Percentiles rank a stretch among this genome's conserved stretches.
phyloP scores from a whole-genome alignment of 2,329 filamentous ascomycete genomes.

The Apiospora marii region DNA sequence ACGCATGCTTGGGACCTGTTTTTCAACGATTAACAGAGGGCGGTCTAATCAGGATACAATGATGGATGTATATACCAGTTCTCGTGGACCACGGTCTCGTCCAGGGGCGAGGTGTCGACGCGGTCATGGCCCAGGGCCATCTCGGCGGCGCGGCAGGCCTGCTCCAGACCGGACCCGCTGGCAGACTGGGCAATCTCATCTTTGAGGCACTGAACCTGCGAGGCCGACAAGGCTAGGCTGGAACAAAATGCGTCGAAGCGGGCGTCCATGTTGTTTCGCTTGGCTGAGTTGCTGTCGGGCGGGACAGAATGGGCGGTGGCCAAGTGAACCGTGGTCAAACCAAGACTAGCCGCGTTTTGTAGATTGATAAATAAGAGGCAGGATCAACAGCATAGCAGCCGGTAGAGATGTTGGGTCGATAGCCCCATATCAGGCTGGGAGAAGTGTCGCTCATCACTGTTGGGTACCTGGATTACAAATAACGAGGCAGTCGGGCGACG shows the following conservation, averaged over 20 bases:
- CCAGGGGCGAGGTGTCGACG: slow-evolving; percentile 1
- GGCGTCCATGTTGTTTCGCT: neutral
- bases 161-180: neutral
- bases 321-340: too few relatives aligned
- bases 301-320: too few relatives aligned
- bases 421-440: too few relatives aligned
- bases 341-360: too few relatives aligned
- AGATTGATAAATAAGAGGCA: too few relatives aligned
- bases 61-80: slow-evolving; percentile 1
- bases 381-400: too few relatives aligned
- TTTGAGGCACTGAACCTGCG: neutral
- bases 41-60: neutral
- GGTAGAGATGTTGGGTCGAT: too few relatives aligned
- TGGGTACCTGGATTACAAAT: too few relatives aligned
- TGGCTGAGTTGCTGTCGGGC: neutral
- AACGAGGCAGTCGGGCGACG: too few relatives aligned
- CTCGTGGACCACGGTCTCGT: neutral
- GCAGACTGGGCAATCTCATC: neutral
- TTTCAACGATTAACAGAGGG: neutral
- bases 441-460: too few relatives aligned
- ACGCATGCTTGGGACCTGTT: slow-evolving; percentile 31
- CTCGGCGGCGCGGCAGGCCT: neutral
- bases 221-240: neutral
- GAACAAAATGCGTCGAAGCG: neutral
- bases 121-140: neutral